Conservation (phyloP, 805 yeast species). For the Metschnikowia lunata region DNA sequence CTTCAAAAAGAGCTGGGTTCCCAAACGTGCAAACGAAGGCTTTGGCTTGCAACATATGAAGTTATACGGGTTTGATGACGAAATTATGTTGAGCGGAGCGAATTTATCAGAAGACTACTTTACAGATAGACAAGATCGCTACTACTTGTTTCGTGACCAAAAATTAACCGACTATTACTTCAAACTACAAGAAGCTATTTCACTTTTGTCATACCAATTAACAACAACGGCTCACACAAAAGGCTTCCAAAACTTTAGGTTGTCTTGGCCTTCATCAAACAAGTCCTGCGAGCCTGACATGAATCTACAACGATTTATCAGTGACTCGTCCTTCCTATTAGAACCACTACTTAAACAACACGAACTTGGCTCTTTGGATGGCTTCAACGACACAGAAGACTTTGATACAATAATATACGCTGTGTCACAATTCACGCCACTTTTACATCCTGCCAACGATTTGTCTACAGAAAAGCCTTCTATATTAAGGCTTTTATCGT, state of each 20-base stretch:
- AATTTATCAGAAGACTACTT: constrained; percentile 89
- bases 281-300: constrained; percentile 62
- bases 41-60: constrained; percentile 97
- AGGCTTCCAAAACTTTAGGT: constrained; percentile 42
- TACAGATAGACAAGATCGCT: constrained; percentile 91
- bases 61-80: constrained; percentile 90
- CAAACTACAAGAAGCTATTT: constrained; percentile 61
- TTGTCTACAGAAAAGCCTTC: constrained; percentile 79
- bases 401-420: constrained; percentile 76
- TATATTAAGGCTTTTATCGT: constrained; percentile 55
- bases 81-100: constrained; percentile 85
- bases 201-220: constrained; percentile 68
- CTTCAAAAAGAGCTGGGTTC: constrained; percentile 57
- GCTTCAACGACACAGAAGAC: constrained; percentile 31
- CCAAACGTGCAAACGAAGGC: constrained; percentile 85
- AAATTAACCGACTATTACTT: constrained; percentile 68
- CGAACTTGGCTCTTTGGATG: constrained; percentile 27
- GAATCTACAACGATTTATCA: constrained; percentile 47
- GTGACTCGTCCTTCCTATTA: constrained; percentile 53
- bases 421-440: constrained; percentile 84
- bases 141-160: constrained; percentile 62
- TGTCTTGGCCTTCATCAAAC: constrained; percentile 74
- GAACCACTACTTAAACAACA: constrained; percentile 54
- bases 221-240: constrained; percentile 36
- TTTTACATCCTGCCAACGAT: constrained; percentile 54